A percentile compares a stretch with the other conserved stretches of the same genome.
Evolutionary conservation across 768 basidiomycete species (phyloP).

Genomic region (Kwoniella newhampshirensis): DNA sequence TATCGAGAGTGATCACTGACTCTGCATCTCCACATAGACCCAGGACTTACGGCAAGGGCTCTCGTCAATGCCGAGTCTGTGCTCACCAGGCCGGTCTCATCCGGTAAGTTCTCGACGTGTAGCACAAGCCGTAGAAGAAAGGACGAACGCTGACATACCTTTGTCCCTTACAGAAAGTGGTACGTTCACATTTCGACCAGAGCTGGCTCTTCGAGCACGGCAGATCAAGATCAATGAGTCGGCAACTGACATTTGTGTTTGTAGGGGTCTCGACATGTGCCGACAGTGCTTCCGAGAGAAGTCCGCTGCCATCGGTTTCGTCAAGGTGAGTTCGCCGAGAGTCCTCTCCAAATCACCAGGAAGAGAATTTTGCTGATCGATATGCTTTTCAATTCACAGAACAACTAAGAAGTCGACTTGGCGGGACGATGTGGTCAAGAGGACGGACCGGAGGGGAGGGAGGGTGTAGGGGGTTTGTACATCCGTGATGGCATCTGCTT

Average conservation of each 20-base stretch:
- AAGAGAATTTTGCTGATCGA: too few species aligned
- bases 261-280: constrained; percentile 86
- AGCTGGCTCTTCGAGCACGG: background rate
- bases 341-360: background rate
- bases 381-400: constrained; percentile 19
- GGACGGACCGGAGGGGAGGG: background rate
- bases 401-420: constrained; percentile 38
- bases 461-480: constrained; percentile 17
- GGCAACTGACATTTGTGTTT: constrained; percentile 10
- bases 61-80: constrained; percentile 93
- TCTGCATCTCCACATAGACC: constrained; percentile 55
- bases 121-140: background rate
- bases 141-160: constrained; percentile 17
- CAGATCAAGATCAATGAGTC: background rate
- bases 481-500: constrained; percentile 23
- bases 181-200: constrained; percentile 15
- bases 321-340: constrained; percentile 9
- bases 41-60: constrained; percentile 91
- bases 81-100: constrained; percentile 97
- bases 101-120: constrained; percentile 65
- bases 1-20: constrained; percentile 4
- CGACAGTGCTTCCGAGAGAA: constrained; percentile 99
- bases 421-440: background rate
- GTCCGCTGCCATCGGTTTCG: constrained; percentile 25
- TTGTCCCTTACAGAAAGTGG: constrained; percentile 32